phyloP scores from a whole-genome alignment of 768 basidiomycete genomes.

The Serendipita sp. region DNA sequence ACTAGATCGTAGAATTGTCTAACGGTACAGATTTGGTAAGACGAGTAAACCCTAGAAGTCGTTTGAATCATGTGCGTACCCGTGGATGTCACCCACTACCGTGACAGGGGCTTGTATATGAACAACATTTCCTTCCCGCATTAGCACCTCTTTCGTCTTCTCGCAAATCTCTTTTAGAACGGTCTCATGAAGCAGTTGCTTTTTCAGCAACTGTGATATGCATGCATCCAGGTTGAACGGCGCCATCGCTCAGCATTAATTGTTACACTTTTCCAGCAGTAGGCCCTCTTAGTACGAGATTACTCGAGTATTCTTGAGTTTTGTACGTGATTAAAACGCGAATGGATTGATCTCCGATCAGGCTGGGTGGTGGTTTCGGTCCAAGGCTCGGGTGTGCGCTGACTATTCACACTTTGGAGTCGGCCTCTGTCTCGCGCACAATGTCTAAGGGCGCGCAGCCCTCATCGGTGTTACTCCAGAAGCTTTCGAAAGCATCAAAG shows the following conservation, averaged over 20 bases:
- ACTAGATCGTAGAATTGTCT: conserved; percentile 99
- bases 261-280: no score
- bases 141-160: conserved; percentile 97
- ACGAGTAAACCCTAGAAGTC: conserved; percentile 12
- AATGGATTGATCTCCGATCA: no score
- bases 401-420: no score
- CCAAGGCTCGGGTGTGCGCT: no score
- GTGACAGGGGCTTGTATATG: conserved; percentile 95
- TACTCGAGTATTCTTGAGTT: no score
- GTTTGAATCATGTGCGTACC: conserved; percentile 39
- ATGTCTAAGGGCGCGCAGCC: no score
- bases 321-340: no score
- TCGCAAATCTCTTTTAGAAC: conserved; percentile 96
- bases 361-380: no score
- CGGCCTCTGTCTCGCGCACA: no score
- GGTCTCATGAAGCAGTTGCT: conserved; percentile 89
- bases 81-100: conserved; percentile 97
- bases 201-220: conserved; percentile 75
- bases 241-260: conserved; percentile 18
- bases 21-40: conserved; percentile 19
- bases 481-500: not conserved
- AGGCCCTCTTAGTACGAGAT: no score
- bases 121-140: conserved; percentile 97
- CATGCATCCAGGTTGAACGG: conserved; percentile 95
- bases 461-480: not conserved